Conservation (phyloP, 1,139 yeast species). For the Geotrichum klebahnii region DNA sequence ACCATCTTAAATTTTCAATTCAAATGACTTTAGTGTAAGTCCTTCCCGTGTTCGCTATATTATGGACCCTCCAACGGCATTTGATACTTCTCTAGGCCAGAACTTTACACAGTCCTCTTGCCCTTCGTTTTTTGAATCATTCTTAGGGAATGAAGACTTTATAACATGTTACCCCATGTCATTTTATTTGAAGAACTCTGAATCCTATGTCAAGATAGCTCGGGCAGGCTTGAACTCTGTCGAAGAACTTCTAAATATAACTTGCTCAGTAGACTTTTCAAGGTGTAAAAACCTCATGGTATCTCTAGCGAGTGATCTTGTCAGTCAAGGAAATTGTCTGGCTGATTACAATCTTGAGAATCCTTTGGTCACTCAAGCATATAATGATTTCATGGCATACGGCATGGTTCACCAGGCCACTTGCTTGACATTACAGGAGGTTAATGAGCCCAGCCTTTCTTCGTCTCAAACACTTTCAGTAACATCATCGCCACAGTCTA, state of each 20-base stretch:
- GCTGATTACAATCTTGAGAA: conserved; percentile 31
- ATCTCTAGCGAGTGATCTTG: conserved; percentile 26
- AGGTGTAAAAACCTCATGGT: conserved; percentile 32
- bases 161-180: conserved; percentile 36
- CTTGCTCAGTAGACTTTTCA: conserved; percentile 31
- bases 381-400: conserved; percentile 33
- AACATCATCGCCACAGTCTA: too few species aligned
- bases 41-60: neutral
- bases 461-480: neutral
- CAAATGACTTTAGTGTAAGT: neutral
- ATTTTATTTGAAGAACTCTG: conserved; percentile 34
- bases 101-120: conserved; percentile 34
- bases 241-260: conserved; percentile 30
- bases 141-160: conserved; percentile 31
- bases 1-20: neutral
- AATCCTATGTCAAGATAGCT: conserved; percentile 32
- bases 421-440: conserved; percentile 27
- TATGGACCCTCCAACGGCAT: conserved; percentile 29
- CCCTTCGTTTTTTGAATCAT: conserved; percentile 31
- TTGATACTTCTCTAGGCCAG: conserved; percentile 37
- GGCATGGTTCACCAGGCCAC: conserved; percentile 32
- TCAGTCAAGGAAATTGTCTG: conserved; percentile 25
- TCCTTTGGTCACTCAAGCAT: conserved; percentile 37
- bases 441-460: neutral
- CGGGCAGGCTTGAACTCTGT: conserved; percentile 31